phyloP scores from a whole-genome alignment of 441 rosid genomes.

The Erodium moschatum region DNA sequence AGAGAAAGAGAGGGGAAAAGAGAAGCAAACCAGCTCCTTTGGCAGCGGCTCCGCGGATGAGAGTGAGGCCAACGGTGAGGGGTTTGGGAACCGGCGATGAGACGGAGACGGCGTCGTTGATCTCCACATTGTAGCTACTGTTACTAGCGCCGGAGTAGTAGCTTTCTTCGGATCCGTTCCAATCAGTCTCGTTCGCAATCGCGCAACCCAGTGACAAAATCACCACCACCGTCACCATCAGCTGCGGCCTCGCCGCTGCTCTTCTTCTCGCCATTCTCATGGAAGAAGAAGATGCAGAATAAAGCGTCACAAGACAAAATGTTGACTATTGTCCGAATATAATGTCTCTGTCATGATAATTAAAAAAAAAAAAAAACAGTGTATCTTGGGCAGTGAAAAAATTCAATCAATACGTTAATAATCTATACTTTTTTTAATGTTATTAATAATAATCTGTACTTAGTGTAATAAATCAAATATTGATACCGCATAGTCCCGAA shows the following conservation, averaged over 20 bases:
- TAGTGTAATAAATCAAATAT: too few species aligned
- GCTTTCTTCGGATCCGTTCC: slow-evolving; percentile 8
- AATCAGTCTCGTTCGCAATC: background rate
- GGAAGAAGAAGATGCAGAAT: background rate
- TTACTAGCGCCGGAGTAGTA: background rate
- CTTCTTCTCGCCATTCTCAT: background rate
- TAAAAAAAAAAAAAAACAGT: too few species aligned
- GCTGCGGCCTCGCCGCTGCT: background rate
- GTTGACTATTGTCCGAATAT: background rate
- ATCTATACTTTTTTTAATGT: too few species aligned
- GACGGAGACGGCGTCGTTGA: slow-evolving; percentile 1
- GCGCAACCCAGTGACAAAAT: background rate
- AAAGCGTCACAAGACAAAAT: background rate
- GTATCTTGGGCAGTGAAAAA: background rate
- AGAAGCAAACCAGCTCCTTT: slow-evolving; percentile 63
- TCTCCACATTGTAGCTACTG: background rate
- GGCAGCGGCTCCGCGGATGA: slow-evolving; percentile 67
- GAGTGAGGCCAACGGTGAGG: slow-evolving; percentile 67
- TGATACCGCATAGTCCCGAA: too few species aligned
- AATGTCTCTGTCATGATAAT: background rate
- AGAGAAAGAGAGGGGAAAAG: background rate
- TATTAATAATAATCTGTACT: too few species aligned
- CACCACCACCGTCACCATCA: background rate
- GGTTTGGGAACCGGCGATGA: slow-evolving; percentile 28
- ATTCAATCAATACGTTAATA: too few species aligned